Conservation (phyloP, 2,329 filamentous ascomycete species). For the Colletotrichum costaricense region DNA sequence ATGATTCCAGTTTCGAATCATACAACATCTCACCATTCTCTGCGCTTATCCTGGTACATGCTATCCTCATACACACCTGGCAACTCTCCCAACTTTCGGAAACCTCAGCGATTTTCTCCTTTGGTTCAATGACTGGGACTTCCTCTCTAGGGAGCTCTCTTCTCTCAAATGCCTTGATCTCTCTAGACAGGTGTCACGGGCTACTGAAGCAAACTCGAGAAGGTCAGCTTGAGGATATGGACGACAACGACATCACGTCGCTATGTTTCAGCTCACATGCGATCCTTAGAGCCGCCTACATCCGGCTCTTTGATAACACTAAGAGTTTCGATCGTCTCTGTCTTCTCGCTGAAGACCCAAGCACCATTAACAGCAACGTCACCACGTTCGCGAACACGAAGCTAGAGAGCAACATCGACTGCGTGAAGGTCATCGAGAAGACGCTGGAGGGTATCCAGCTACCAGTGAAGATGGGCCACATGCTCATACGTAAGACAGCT, state of each 20-base stretch:
- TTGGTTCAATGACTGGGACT: neutral
- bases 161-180: neutral
- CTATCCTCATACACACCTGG: neutral
- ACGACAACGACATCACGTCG: neutral
- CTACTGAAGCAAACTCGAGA: neutral
- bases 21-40: neutral
- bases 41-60: neutral
- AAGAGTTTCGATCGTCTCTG: neutral
- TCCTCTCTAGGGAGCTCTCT: neutral
- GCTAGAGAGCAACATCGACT: neutral
- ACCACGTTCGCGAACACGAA: neutral
- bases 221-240: neutral
- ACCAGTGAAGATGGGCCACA: neutral
- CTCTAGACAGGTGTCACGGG: neutral
- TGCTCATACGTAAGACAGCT: conserved; percentile 4
- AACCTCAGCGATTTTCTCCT: neutral
- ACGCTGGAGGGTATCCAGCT: neutral
- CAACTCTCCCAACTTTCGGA: neutral
- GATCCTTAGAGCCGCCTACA: neutral
- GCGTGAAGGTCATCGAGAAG: neutral
- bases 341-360: neutral
- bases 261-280: neutral
- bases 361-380: neutral
- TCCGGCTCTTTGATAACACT: neutral
- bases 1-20: neutral